Percentiles rank a stretch among this genome's conserved stretches.
Evolutionary conservation across 306 rosid species (phyloP).

Genomic region (Prunus armeniaca): DNA sequence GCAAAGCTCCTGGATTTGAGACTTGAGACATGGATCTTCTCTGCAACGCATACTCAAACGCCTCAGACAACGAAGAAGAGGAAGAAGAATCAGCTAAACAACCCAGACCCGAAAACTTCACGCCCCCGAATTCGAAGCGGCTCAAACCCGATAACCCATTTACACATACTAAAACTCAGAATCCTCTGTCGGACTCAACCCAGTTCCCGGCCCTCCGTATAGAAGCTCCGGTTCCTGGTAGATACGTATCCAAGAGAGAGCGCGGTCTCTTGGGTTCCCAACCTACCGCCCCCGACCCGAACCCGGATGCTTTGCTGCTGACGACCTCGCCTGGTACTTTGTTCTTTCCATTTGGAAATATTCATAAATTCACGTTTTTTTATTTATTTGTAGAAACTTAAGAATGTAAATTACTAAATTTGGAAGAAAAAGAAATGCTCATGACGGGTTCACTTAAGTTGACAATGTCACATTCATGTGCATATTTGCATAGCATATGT

Average conservation of each 20-base stretch:
- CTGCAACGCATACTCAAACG: slow-evolving; percentile 42
- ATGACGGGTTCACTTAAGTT: not conserved
- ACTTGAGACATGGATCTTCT: slow-evolving; percentile 55
- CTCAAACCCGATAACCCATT: slow-evolving; percentile 17
- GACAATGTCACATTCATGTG: not conserved
- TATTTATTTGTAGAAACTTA: not conserved
- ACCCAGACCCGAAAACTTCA: slow-evolving; percentile 34
- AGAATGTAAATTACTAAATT: not conserved
- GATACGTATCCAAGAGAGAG: slow-evolving; percentile 81
- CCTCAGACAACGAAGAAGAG: slow-evolving; percentile 48
- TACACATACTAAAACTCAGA: not conserved
- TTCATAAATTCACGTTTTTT: not conserved
- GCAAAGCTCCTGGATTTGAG: not conserved
- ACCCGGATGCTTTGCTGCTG: slow-evolving; percentile 12
- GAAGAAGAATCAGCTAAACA: slow-evolving; percentile 10
- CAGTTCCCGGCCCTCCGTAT: slow-evolving; percentile 13
- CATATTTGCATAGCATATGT: not conserved
- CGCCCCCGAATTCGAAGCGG: slow-evolving; percentile 18
- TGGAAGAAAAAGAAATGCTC: not conserved
- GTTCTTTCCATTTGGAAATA: not conserved
- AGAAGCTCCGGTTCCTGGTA: slow-evolving; percentile 51
- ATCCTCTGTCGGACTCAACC: slow-evolving; percentile 9
- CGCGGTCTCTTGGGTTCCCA: slow-evolving; percentile 39
- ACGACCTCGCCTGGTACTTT: slow-evolving; percentile 45
- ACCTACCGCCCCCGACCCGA: slow-evolving; percentile 27